Percentiles rank a stretch among this genome's conserved stretches.
Conservation (phyloP, 306 rosid genomes). For the Cyamopsis tetragonoloba region DNA sequence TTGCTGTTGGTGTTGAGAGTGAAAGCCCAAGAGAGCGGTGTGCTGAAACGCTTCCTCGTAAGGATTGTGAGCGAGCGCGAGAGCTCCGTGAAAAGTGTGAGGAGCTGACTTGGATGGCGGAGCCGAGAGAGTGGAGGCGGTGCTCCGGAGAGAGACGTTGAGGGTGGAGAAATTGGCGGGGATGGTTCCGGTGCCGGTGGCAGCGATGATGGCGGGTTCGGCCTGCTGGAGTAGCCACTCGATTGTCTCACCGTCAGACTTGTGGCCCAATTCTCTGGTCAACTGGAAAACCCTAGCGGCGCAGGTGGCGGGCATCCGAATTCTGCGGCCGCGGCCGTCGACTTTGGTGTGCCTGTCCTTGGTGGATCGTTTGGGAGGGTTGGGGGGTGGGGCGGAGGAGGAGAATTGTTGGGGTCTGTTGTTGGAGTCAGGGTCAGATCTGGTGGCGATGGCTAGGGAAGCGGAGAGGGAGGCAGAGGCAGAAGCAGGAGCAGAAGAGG, state of each 20-base stretch:
- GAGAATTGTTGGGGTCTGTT: conserved; percentile 29
- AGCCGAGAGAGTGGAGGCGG: conserved; percentile 69
- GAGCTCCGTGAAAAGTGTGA: conserved; percentile 62
- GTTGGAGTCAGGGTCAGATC: conserved; percentile 57
- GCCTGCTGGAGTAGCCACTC: conserved; percentile 96
- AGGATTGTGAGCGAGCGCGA: conserved; percentile 67
- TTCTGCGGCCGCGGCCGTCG: conserved; percentile 86
- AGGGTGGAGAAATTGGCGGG: conserved; percentile 84
- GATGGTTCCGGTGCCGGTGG: conserved; percentile 87
- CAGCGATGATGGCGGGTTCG: conserved; percentile 74
- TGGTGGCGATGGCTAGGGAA: conserved; percentile 83
- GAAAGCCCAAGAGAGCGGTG: conserved; percentile 64
- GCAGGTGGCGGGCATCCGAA: conserved; percentile 93
- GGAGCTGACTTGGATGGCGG: conserved; percentile 74
- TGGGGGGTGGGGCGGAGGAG: background rate
- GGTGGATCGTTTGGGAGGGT: conserved; percentile 64
- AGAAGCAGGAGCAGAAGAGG: conserved; percentile 35
- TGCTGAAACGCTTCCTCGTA: conserved; percentile 70
- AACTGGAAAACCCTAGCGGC: conserved; percentile 91
- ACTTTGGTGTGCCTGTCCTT: conserved; percentile 91
- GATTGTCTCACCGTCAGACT: conserved; percentile 91
- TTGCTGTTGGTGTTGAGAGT: conserved; percentile 44
- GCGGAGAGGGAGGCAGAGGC: conserved; percentile 49
- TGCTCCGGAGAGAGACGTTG: conserved; percentile 75
- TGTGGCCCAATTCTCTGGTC: conserved; percentile 80